Evolutionary conservation across 2,329 filamentous ascomycete genomes (phyloP), one percentile per base, ranked within the genome.

Genomic region (Aureobasidium sp.): DNA sequence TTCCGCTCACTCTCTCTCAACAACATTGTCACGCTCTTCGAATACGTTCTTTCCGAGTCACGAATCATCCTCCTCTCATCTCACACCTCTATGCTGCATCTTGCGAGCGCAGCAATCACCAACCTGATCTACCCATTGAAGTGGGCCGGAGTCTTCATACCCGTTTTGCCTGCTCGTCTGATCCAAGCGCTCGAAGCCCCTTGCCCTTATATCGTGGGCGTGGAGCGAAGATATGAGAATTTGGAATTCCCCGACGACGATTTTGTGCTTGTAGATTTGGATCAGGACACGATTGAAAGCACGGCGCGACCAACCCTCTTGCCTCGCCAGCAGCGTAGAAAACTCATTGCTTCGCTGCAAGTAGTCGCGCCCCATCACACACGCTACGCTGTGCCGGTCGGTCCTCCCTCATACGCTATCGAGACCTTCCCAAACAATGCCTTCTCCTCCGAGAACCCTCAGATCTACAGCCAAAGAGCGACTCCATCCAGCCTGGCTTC

Each of bases 61-160:
- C 86, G 91, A 55, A 96, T 98, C 69, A 95, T 98, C 65, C 84
- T 98, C 59, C 77, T 97, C 17, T 97, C 93, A 7, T 95, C 90
- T 1, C 90, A 98, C 67, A 93, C 91, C 1, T 85, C 90, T 47
- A 97, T 98, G 93, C 78, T 98, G 55, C 90, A 97, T 64, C 79
- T 97, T 39, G 91, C 90, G 30, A 94, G 87, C 63, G 84, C 90
- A 67, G 90, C 91, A n/a, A 74, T 97, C 54, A 80, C 81, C 27
- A 90, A 85, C 67, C 74, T 97, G 32, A 73, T 98, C 17, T 98
- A 95, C 66, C 91, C 90, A 6, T 74, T 97, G 49, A 86, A 89
- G 59, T 97, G 93, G 91, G 82, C 88, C 3, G 94, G 90, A 61
- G 89, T 97, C 44, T 90, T 95, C 66, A 96, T 97, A 58, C 91